These are phyloP conservation scores for Ophiostoma ips DNA, from an alignment of 2,329 filamentous ascomycete species.

Conservation along the genomic window DNA sequence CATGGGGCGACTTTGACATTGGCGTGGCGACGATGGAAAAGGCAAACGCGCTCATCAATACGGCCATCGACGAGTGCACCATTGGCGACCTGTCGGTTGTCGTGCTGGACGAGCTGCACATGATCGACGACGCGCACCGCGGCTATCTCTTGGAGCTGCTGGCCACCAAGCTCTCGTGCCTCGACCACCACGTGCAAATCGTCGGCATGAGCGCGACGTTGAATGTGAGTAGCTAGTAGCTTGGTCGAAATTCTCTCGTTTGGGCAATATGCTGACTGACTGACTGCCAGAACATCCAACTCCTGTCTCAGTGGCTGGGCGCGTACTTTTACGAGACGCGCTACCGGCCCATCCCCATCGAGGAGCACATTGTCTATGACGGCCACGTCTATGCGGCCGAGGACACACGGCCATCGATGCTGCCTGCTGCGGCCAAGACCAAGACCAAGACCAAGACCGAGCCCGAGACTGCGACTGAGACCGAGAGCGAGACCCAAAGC, in stretches of 20 bases:
- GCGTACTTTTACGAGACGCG: conserved; percentile 59
- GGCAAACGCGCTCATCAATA: conserved; percentile 62
- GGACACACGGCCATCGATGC: conserved; percentile 25
- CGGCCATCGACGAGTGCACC: conserved; percentile 56
- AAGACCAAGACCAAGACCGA: too few relatives aligned
- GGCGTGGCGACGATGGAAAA: conserved; percentile 72
- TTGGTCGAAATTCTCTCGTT: too few relatives aligned
- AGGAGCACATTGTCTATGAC: conserved; percentile 61
- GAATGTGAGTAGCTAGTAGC: conserved; percentile 35
- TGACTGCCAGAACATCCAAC: conserved; percentile 41
- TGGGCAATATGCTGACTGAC: background rate
- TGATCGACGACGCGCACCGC: conserved; percentile 63
- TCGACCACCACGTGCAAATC: conserved; percentile 55
- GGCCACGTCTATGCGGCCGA: conserved; percentile 51
- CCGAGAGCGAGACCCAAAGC: background rate
- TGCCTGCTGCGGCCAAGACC: too few relatives aligned
- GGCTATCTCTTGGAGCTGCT: conserved; percentile 65
- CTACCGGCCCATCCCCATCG: conserved; percentile 61
- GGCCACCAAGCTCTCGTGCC: conserved; percentile 56
- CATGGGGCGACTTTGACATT: conserved; percentile 64
- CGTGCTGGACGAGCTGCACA: conserved; percentile 68
- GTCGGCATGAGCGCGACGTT: conserved; percentile 71
- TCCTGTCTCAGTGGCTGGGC: conserved; percentile 56
- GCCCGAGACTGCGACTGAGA: too few relatives aligned
- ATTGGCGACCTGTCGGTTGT: conserved; percentile 51